Evolutionary conservation across 441 rosid species (phyloP), one percentile per base, ranked within the genome.

Genomic region (Raphanus hybrid): DNA sequence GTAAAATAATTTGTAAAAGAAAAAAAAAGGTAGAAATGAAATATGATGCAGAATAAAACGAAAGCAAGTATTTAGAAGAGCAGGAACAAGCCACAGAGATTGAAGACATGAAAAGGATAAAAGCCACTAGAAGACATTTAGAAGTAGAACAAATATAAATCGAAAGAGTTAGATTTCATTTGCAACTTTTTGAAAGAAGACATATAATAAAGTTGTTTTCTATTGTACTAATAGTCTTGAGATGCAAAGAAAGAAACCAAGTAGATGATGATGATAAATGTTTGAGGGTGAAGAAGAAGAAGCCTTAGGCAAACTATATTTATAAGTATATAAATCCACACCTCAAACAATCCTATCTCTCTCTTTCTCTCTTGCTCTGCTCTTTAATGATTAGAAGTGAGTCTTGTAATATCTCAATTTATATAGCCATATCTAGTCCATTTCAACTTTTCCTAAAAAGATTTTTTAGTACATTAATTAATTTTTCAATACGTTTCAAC

Each of bases 151-250:
- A 55, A 69, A 69, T 60, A 79, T 75, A 60, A 70, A 59, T 35
- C 77, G 75, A 74, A 79, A 69, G 67, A 66, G 35, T 78, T 59
- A 8, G 81, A 78, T 50, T 60, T 59, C 68, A 32, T 79, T 79
- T 74, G 82, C 69, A 74, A 63, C 26, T 74, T 59, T 68, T 79
- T 63, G 78, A 74, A 79, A 79, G 74, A 78, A 73, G 70, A 77
- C 76, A 73, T 62, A 73, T 54, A 67, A 61, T 72, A 71, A 70
- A 71, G 58, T 73, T 72, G 37, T 62, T 54, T 78, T 74, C 65
- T 67, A 78, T 72, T 61, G 57, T 79, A 79, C 78, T 67, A 2
- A 8, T 37, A 66, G 15, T 59, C 59, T 60, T 63, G 71, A 45
- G 82, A 64, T 79, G 57, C 70, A 75, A 68, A 80, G 75, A 45